A percentile compares a stretch with the other conserved stretches of the same genome.
Evolutionary conservation across 257 asterid species (phyloP).

Genomic region (Jaltomata sinuosa): DNA sequence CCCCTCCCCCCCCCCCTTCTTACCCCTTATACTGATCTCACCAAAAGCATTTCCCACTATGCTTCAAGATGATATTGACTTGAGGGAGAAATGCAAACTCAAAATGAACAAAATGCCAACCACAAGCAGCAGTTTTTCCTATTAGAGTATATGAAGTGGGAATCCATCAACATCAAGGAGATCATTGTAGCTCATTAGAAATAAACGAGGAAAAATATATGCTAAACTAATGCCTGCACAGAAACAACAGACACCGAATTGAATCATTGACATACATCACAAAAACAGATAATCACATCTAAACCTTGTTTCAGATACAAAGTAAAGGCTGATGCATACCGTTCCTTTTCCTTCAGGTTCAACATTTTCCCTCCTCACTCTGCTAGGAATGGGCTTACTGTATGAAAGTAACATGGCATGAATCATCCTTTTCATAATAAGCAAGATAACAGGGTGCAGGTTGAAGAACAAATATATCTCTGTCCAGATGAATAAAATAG

Average conservation of each 20-base stretch:
- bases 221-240: background rate
- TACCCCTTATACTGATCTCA: background rate
- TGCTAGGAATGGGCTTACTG: slow-evolving; percentile 16
- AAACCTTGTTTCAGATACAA: background rate
- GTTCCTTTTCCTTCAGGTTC: slow-evolving; percentile 57
- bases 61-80: background rate
- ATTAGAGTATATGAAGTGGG: background rate
- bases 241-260: background rate
- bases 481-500: background rate
- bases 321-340: slow-evolving; percentile 32
- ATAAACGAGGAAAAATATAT: background rate
- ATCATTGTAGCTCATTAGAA: background rate
- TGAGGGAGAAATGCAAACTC: background rate
- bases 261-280: background rate
- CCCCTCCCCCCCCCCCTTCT: no score
- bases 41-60: background rate
- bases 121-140: background rate
- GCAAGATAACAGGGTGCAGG: background rate
- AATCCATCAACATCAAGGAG: background rate
- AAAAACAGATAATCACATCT: background rate
- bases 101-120: background rate
- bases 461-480: background rate
- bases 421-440: background rate
- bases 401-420: background rate
- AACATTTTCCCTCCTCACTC: slow-evolving; percentile 48